A percentile compares a stretch with the other conserved stretches of the same genome.
Evolutionary conservation across 106 monocot species (phyloP).

Genomic region (Agapanthus africanus): DNA sequence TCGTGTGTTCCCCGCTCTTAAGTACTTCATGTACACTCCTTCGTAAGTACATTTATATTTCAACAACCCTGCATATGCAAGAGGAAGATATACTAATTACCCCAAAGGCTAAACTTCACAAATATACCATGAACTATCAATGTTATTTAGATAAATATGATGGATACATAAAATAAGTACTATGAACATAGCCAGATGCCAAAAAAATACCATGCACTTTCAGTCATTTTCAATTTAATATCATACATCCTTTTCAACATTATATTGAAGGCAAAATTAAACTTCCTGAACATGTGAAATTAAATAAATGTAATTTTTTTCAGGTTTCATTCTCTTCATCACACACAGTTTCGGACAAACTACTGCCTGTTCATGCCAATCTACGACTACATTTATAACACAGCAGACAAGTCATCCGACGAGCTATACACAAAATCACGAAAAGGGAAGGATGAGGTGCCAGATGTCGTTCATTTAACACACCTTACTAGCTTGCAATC

Average conservation of each 20-base stretch:
- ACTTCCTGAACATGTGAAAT: no score
- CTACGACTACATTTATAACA: constrained; percentile 65
- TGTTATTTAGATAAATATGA: no score
- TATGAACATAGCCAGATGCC: no score
- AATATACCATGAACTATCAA: no score
- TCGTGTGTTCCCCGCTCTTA: constrained; percentile 49
- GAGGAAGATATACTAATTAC: background rate
- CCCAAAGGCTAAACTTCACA: no score
- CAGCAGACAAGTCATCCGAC: constrained; percentile 54
- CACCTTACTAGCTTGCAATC: constrained; percentile 57
- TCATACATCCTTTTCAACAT: no score
- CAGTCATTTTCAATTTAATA: no score
- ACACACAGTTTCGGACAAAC: constrained; percentile 73
- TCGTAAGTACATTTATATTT: constrained; percentile 42
- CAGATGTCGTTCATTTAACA: constrained; percentile 61
- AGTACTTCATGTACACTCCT: constrained; percentile 83
- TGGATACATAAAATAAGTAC: no score
- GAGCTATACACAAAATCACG: constrained; percentile 42
- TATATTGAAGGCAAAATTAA: no score
- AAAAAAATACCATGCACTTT: no score
- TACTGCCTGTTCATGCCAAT: constrained; percentile 76
- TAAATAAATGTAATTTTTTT: background rate
- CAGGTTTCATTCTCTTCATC: constrained; percentile 78
- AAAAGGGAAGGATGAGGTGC: constrained; percentile 38
- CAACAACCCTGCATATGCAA: background rate